These are phyloP conservation scores for Candida saitoana DNA, from an alignment of 805 yeast species.

Conservation along the genomic window DNA sequence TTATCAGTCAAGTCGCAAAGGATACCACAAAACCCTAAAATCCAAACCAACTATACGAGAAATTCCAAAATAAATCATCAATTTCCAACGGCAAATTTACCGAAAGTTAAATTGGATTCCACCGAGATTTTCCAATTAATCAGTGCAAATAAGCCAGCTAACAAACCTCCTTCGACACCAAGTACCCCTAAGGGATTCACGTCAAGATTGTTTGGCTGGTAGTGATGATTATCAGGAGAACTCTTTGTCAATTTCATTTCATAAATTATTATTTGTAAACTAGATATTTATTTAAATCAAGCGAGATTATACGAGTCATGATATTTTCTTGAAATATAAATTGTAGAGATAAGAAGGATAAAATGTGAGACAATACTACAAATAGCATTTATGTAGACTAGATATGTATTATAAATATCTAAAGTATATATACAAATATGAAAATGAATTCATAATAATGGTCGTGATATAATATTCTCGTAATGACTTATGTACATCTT, in stretches of 20 bases:
- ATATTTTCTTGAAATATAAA: too few relatives aligned
- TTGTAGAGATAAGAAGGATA: too few relatives aligned
- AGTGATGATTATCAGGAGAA: constrained; percentile 4
- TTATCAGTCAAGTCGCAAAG: constrained; percentile 14
- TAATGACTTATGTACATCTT: constrained; percentile 5
- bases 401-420: constrained; percentile 7
- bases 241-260: background rate
- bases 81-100: background rate
- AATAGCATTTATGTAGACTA: background rate
- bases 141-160: constrained; percentile 6
- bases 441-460: constrained; percentile 4
- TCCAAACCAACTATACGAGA: constrained; percentile 7
- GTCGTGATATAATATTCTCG: constrained; percentile 4
- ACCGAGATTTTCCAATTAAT: constrained; percentile 12
- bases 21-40: constrained; percentile 13
- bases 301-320: too few relatives aligned
- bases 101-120: constrained; percentile 10
- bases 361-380: too few relatives aligned
- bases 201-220: constrained; percentile 40
- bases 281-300: too few relatives aligned
- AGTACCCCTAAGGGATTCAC: constrained; percentile 16
- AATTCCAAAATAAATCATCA: background rate
- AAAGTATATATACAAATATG: constrained; percentile 6
- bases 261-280: background rate
- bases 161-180: background rate